Percentiles rank a stretch among this genome's conserved stretches.
These are phyloP conservation scores for Umbelopsis vinacea DNA, from an alignment of 192 early-diverging fungal genomes.

Conservation along the genomic window DNA sequence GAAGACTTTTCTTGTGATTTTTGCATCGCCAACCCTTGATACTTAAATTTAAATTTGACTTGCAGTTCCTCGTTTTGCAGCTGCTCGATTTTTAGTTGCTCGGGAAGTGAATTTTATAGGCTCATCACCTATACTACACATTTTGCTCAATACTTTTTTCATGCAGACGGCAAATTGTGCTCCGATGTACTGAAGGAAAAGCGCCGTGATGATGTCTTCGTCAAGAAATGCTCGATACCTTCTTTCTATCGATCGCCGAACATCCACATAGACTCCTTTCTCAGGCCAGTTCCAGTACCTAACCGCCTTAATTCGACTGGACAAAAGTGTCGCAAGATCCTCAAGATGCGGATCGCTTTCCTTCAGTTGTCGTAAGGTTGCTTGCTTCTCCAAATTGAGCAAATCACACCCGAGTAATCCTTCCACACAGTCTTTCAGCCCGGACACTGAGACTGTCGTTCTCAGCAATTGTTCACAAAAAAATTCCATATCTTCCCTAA, in stretches of 20 bases:
- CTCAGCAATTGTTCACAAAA: too few species aligned
- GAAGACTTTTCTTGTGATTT: not conserved
- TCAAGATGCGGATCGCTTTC: constrained; percentile 20
- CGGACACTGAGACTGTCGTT: not conserved
- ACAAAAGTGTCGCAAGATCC: constrained; percentile 19
- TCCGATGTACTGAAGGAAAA: constrained; percentile 33
- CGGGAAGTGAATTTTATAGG: too few species aligned
- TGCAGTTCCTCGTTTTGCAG: too few species aligned
- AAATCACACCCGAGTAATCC: not conserved
- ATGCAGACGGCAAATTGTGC: constrained; percentile 29
- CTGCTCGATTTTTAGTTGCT: too few species aligned
- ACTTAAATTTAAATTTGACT: too few species aligned
- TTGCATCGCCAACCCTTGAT: too few species aligned
- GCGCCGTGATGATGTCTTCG: constrained; percentile 35
- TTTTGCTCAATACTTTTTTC: not conserved
- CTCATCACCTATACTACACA: too few species aligned
- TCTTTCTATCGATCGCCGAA: constrained; percentile 10
- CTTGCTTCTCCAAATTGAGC: not conserved
- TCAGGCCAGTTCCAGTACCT: constrained; percentile 18
- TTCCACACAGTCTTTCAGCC: not conserved
- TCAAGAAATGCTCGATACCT: constrained; percentile 37
- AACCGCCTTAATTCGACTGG: constrained; percentile 11
- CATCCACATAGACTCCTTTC: constrained; percentile 17
- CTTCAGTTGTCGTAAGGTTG: constrained; percentile 7
- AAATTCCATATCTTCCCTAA: too few species aligned